Conservation (phyloP, 148 eudicot genomes). For the Chenopodium suecicum region DNA sequence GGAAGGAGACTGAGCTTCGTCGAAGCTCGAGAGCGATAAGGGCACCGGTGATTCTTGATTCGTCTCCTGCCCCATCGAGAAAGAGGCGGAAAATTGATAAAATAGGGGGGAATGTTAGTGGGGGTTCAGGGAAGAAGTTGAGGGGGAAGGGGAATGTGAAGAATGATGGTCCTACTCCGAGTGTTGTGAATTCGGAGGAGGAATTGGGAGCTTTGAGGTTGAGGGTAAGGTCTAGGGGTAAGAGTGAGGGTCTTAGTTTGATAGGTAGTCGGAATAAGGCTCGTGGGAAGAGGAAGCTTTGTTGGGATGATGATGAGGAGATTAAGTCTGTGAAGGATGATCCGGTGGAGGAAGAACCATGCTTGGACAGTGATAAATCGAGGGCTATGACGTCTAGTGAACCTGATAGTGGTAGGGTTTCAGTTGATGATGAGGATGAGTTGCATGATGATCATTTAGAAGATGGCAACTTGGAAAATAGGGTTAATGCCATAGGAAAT, state of each 20-base stretch:
- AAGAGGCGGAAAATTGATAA: constrained; percentile 50
- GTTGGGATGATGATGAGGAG: constrained; percentile 45
- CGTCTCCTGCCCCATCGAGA: constrained; percentile 71
- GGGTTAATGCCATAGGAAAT: constrained; percentile 26
- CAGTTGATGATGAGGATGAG: constrained; percentile 30
- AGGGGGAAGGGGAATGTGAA: constrained; percentile 35
- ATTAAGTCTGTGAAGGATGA: constrained; percentile 17
- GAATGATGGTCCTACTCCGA: constrained; percentile 19
- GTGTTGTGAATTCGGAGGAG: constrained; percentile 37
- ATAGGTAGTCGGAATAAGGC: constrained; percentile 30
- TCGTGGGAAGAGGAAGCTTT: constrained; percentile 62
- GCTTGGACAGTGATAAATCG: constrained; percentile 35
- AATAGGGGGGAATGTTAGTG: constrained; percentile 25
- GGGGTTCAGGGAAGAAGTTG: constrained; percentile 32
- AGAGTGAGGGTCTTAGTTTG: constrained; percentile 19
- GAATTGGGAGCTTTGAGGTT: constrained; percentile 47
- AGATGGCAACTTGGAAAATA: constrained; percentile 32
- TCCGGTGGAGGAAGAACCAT: constrained; percentile 27
- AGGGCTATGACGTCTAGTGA: constrained; percentile 46
- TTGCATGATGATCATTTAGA: constrained; percentile 30
- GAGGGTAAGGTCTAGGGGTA: constrained; percentile 64
- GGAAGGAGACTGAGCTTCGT: constrained; percentile 60
- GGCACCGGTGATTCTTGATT: constrained; percentile 71
- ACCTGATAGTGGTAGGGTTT: constrained; percentile 47
- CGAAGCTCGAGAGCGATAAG: constrained; percentile 66